Evolutionary conservation across 2,329 filamentous ascomycete species (phyloP).

Genomic region (Penicillium griseofulvum): DNA sequence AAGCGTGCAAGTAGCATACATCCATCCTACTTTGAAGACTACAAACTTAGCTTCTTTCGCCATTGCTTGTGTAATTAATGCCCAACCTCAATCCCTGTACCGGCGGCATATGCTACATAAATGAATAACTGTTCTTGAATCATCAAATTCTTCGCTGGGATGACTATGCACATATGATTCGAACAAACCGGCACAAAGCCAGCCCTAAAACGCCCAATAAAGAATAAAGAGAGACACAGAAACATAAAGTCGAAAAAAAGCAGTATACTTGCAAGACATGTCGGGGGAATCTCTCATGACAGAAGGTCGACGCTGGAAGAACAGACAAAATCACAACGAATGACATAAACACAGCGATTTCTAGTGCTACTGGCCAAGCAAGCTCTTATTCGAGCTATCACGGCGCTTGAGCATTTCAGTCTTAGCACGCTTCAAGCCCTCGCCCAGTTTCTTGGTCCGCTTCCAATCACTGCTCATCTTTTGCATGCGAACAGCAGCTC

Average conservation of each 20-base stretch:
- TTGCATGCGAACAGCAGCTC: constrained; percentile 48
- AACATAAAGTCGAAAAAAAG: background rate
- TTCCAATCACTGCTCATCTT: constrained; percentile 47
- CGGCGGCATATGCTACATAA: background rate
- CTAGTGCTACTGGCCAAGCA: constrained; percentile 13
- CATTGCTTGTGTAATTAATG: background rate
- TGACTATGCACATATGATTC: constrained; percentile 13
- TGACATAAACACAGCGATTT: constrained; percentile 20
- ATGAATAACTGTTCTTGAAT: background rate
- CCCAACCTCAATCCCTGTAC: background rate
- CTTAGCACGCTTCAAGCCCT: constrained; percentile 45
- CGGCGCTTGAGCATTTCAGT: constrained; percentile 40
- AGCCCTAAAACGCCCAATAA: background rate
- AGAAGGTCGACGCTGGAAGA: constrained; percentile 21
- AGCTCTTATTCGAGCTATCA: constrained; percentile 29
- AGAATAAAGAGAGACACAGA: background rate
- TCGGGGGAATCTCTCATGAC: constrained; percentile 25
- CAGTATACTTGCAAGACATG: constrained; percentile 20
- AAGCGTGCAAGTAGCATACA: constrained; percentile 8
- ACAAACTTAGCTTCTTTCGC: background rate
- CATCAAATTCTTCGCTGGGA: constrained; percentile 5
- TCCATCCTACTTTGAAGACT: background rate
- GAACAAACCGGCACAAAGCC: constrained; percentile 1
- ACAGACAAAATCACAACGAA: constrained; percentile 21
- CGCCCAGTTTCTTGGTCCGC: constrained; percentile 43